Conservation (phyloP, 805 yeast species). For the Millerozyma acaciae region DNA sequence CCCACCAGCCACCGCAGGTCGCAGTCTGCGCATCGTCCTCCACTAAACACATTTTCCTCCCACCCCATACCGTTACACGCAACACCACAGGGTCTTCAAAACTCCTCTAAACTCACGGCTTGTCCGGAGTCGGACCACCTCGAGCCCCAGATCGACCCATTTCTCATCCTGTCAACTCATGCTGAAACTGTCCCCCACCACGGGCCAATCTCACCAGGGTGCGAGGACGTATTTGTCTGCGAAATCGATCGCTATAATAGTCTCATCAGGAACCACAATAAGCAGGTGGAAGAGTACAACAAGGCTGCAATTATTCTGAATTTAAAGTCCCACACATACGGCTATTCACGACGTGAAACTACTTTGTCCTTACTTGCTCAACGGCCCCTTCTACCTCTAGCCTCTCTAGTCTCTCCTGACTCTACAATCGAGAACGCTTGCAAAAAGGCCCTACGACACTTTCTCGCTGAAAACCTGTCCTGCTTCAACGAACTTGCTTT, state of each 20-base stretch:
- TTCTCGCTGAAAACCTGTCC: conserved; percentile 8
- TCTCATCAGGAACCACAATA: conserved; percentile 9
- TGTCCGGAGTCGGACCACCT: background rate
- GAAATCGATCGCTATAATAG: conserved; percentile 9
- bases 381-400: conserved; percentile 2
- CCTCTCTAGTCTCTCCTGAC: conserved; percentile 4
- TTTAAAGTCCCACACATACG: background rate
- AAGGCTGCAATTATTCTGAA: conserved; percentile 6
- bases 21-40: background rate
- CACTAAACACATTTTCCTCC: background rate
- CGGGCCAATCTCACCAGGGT: too few species aligned
- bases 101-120: too few species aligned
- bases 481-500: conserved; percentile 9
- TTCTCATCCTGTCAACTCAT: conserved; percentile 5
- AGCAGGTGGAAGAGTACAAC: conserved; percentile 12
- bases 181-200: too few species aligned
- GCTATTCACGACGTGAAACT: too few species aligned
- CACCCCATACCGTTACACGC: background rate
- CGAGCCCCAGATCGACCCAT: conserved; percentile 6
- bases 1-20: background rate
- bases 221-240: too few species aligned
- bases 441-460: conserved; percentile 8
- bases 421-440: conserved; percentile 3
- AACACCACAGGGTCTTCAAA: background rate
- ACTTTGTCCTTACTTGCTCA: too few species aligned